Evolutionary conservation across 83 land plant species (phyloP), one percentile per base, ranked within the genome.

Genomic region (Thuja plicata): DNA sequence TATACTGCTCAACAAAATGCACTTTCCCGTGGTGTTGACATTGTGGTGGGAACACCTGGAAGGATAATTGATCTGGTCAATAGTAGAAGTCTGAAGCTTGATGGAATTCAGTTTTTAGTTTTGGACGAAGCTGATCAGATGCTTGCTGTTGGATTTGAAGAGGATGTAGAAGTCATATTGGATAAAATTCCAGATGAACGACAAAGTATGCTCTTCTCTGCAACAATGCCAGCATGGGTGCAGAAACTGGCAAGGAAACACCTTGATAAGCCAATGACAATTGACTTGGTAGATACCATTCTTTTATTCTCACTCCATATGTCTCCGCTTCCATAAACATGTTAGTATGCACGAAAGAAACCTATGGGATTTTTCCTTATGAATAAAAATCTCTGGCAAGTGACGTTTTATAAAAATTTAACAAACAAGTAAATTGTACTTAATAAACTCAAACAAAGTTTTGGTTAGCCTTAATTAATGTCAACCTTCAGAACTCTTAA

Each of bases 1-100:
- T 97, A 97, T 79, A 87, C 50, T 43, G 81, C 90, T 50, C 99
- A 98, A 86, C 94, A 95, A 88, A 93, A 89, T 94, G 92, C 97
- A 79, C 92, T 98, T 86, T 71, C 94, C 45, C 93, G 97, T 46
- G 98, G 98, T 37, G 97, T 98, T 87, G 98, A 98, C 89, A 93
- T 98, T 34, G 99, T 94, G 12, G 99, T 98, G 89, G 98, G 98
- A 81, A 98, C 98, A 35, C 99, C 99, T 78, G 99, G 99, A 38
- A 91, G 99, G 57, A 84, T 98, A 3, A 96, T 97, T 89, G 99
- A 98, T 90, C 87, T 97, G 45, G 89, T 97, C 27, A 88, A 97
- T 27, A 89, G 93, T 30, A 89, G 89, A 74, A 90, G 90, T 62
- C 92, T 97, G 84, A 89, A 90, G 85, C 85, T 97, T 41, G 90